phyloP scores from a whole-genome alignment of 1,139 yeast species.

The Blastobotrys aristatus region DNA sequence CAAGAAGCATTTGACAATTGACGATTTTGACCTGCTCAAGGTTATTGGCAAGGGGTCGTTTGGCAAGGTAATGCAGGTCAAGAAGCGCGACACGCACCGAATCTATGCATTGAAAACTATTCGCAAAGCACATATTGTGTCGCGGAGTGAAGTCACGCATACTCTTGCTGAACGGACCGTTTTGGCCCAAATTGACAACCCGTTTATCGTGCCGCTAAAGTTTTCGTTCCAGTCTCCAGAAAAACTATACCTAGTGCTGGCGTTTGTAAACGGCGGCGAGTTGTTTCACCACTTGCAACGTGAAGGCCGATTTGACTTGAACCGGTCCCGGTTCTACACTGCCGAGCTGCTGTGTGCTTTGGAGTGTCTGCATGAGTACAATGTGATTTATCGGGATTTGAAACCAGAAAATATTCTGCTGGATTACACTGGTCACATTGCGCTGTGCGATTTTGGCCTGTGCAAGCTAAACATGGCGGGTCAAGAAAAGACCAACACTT shows the following conservation, averaged over 20 bases:
- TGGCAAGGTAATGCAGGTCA: constrained; percentile 98
- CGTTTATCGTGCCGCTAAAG: constrained; percentile 97
- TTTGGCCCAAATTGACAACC: constrained; percentile 84
- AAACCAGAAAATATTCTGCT: constrained; percentile 92
- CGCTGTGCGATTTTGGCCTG: constrained; percentile 92
- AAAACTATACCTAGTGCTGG: constrained; percentile 80
- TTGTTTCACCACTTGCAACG: constrained; percentile 89
- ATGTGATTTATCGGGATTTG: constrained; percentile 89
- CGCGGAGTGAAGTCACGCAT: constrained; percentile 92
- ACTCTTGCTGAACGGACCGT: constrained; percentile 95
- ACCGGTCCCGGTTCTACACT: constrained; percentile 86
- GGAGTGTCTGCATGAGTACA: constrained; percentile 83
- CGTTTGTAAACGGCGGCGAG: constrained; percentile 97
- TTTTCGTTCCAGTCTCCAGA: constrained; percentile 96
- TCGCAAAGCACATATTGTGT: constrained; percentile 88
- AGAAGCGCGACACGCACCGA: constrained; percentile 89
- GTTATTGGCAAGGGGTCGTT: constrained; percentile 97
- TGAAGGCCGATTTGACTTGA: constrained; percentile 84
- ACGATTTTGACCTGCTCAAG: constrained; percentile 86
- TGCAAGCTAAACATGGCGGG: constrained; percentile 92
- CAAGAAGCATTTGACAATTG: constrained; percentile 70
- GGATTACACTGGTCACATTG: constrained; percentile 96
- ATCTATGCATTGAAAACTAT: constrained; percentile 91
- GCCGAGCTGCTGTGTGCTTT: constrained; percentile 91
- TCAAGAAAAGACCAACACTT: constrained; percentile 85